Evolutionary conservation across 306 rosid genomes (phyloP), one percentile per base, ranked within the genome.

Genomic region (Vachellia collinsii): DNA sequence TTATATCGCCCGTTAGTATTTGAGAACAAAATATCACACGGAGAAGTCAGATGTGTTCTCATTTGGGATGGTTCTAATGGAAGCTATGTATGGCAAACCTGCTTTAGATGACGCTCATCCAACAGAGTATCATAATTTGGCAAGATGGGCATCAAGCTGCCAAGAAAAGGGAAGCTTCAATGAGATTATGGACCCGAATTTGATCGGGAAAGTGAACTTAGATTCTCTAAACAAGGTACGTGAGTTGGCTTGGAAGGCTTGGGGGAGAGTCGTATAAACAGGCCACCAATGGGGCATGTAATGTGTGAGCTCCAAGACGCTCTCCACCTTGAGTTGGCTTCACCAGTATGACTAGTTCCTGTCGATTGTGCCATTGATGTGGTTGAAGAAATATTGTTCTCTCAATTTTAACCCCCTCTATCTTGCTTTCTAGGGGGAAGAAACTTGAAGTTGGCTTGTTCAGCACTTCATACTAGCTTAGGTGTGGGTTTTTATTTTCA

Each of bases 11-110:
- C 98, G 97, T 6, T 97, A 92, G 68, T 94, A 94, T 90, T 94
- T 94, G 22, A 84, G 97, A 78, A 85, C 97, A 89, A 39, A 58
- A 22, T 22, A 80, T 83, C 97, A 92, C 22, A 94, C 98, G 0
- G 98, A 92, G 88, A 94, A 94, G 80, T 94, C 98, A 5, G 98
- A 94, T 77, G 98, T 94, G 11, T 94, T 92, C 81, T 94, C 98
- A 39, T 94, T 94, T 38, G 97, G 98, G 62, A 97, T 94, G 3
- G 98, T 94, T 81, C 83, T 94, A 48, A 90, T 92, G 97, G 98
- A 94, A 88, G 98, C 92, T 0, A 11, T 89, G 0, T 87, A 87
- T 20, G 89, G 78, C n/a, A 79, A 81, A 67, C 89, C 91, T 3
- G 85, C 96, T 3, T 19, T 91, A 51, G 50, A 80, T 77, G 88